Conservation (phyloP, 768 basidiomycete genomes). For the Trametes coccinea region DNA sequence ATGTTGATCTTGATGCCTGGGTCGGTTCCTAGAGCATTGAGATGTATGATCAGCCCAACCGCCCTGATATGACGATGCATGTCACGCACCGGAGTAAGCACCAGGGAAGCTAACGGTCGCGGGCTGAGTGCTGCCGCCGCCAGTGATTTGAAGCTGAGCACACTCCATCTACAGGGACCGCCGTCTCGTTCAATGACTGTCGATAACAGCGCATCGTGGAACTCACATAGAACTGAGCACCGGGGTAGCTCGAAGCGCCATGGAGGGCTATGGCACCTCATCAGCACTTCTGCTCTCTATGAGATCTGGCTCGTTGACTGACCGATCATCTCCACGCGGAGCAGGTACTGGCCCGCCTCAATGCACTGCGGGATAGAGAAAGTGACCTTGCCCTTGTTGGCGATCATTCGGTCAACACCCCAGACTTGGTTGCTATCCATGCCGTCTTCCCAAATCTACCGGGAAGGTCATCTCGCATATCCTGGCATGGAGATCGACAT, state of each 20-base stretch:
- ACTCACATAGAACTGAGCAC: conserved; percentile 55
- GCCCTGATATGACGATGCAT: background rate
- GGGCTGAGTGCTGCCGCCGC: conserved; percentile 34
- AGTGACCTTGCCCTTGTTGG: conserved; percentile 50
- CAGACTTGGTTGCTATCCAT: conserved; percentile 38
- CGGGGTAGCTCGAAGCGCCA: conserved; percentile 47
- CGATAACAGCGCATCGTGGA: background rate
- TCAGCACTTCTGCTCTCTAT: background rate
- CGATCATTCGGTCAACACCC: conserved; percentile 49
- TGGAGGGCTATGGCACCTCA: conserved; percentile 40
- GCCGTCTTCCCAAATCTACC: conserved; percentile 49
- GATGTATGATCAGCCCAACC: background rate
- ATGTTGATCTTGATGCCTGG: conserved; percentile 39
- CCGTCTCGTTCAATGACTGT: background rate
- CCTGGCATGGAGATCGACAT: no score
- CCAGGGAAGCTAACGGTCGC: conserved; percentile 40
- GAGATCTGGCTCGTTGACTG: background rate
- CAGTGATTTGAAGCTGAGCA: conserved; percentile 39
- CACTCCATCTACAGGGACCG: conserved; percentile 36
- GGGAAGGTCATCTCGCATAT: background rate
- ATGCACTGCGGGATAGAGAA: conserved; percentile 51
- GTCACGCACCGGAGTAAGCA: conserved; percentile 34
- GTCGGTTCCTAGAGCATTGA: conserved; percentile 29
- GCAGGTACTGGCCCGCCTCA: conserved; percentile 46
- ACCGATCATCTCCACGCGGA: conserved; percentile 55